Evolutionary conservation across 352 stramenopile genomes (phyloP).

Genomic region (Phytophthora kernoviae): DNA sequence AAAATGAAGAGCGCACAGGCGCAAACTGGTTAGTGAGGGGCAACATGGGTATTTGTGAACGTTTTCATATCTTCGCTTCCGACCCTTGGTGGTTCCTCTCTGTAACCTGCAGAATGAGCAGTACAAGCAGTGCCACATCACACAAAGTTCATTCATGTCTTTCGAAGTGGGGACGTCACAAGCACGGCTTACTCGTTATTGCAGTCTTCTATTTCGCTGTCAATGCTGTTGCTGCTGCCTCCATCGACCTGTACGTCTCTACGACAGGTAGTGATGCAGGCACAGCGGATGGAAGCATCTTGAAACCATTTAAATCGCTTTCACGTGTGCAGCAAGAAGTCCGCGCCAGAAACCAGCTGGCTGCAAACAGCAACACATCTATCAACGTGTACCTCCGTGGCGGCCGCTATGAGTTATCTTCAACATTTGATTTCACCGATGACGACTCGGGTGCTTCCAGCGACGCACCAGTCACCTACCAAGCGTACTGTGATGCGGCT

Average conservation of each 20-base stretch:
- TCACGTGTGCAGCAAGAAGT: conserved; percentile 50
- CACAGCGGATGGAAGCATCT: conserved; percentile 50
- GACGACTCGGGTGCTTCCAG: conserved; percentile 45
- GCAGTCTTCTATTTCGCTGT: conserved; percentile 7
- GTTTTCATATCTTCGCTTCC: conserved; percentile 6
- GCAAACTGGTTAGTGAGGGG: neutral
- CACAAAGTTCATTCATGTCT: no score
- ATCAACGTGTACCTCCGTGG: conserved; percentile 70
- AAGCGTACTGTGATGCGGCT: conserved; percentile 66
- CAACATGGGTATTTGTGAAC: no score
- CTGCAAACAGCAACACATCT: conserved; percentile 23
- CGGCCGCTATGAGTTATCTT: conserved; percentile 54
- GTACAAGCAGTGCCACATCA: no score
- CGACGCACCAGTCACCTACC: conserved; percentile 54
- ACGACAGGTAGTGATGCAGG: conserved; percentile 47
- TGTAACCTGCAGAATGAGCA: no score
- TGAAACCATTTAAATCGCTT: conserved; percentile 56
- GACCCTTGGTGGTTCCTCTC: conserved; percentile 10
- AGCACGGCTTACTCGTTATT: neutral
- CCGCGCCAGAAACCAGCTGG: conserved; percentile 24
- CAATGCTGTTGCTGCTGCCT: conserved; percentile 3
- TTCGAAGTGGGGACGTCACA: neutral
- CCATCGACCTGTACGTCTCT: conserved; percentile 61
- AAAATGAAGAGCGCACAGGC: conserved; percentile 12
- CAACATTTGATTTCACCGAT: conserved; percentile 57